phyloP scores from a whole-genome alignment of 306 rosid genomes.

The Vigna mungo region DNA sequence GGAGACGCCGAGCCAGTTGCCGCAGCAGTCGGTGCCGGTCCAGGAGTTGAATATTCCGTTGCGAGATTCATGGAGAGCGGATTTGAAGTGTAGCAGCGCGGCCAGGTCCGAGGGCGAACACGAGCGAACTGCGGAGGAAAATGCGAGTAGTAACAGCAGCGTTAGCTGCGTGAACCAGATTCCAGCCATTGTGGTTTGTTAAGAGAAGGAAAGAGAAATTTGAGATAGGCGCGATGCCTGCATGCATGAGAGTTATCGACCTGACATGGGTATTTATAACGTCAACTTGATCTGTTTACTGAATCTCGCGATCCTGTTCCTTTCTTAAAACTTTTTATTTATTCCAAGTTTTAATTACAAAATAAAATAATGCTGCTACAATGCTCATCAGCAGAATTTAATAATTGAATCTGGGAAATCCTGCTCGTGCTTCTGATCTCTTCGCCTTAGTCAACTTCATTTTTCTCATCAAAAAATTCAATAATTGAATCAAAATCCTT shows the following conservation, averaged over 20 bases:
- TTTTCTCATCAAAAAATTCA: not conserved
- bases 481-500: not conserved
- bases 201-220: not conserved
- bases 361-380: not conserved
- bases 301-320: not conserved
- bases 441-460: not conserved
- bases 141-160: conserved; percentile 35
- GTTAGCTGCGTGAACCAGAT: conserved; percentile 12
- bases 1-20: conserved; percentile 73
- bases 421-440: not conserved
- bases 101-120: conserved; percentile 73
- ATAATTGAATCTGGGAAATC: not conserved
- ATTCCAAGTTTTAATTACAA: no score
- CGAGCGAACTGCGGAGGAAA: conserved; percentile 44
- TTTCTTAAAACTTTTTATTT: not conserved
- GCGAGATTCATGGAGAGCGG: conserved; percentile 63
- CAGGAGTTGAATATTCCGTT: conserved; percentile 71
- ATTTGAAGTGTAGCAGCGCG: conserved; percentile 67
- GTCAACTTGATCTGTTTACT: not conserved
- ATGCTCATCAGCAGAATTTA: not conserved
- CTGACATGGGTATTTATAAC: conserved; percentile 4
- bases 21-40: conserved; percentile 84
- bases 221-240: not conserved
- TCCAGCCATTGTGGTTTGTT: conserved; percentile 34
- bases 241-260: conserved; percentile 23